Evolutionary conservation across 305 asterid species (phyloP), one percentile per base, ranked within the genome.

Genomic region (Withania somnifera): DNA sequence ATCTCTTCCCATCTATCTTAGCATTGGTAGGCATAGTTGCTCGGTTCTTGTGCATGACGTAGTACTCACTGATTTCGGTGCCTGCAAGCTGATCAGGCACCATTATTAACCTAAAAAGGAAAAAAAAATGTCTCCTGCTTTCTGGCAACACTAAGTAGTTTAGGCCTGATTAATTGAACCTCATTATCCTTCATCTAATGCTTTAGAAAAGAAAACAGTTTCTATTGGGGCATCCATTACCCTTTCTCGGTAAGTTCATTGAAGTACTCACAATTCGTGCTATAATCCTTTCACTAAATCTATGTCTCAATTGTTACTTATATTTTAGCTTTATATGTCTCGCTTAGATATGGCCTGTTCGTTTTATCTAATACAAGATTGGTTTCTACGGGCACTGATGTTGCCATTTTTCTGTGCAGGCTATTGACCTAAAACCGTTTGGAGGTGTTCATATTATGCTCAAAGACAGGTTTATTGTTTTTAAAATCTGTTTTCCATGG

Each of bases 361-460:
- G 14, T 75, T 50, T 26, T 50, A 28, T 79, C 54, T 60, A 51
- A 61, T 9, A 0, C 77, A 15, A 32, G 51, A 20, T 19, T 45
- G 54, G 40, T 80, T 17, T 36, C 58, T 28, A 47, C 45, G 19
- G 84, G 47, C 60, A 66, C 26, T 85, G 84, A 85, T 85, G 71
- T 50, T 79, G 69, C 67, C 19, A 52, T 56, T 77, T 11, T 80
- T 51, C 80, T 83, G 26, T 85, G 89, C 94, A 95, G 99, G 99
- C 95, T 67, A 82, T 95, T 34, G 94, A 88, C 85, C 91, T 92
- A 80, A 88, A 88, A 73, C 96, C 98, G 26, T 90, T 92, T 87
- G 97, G 96, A 79, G 97, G 97, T 30, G 77, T 89, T 79, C 98
- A 95, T 85, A 78, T 88, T 22, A 83, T 88, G 53, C 89, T 91